phyloP scores from a whole-genome alignment of 2,329 filamentous ascomycete species.

The Dactylellina parvicollis region DNA sequence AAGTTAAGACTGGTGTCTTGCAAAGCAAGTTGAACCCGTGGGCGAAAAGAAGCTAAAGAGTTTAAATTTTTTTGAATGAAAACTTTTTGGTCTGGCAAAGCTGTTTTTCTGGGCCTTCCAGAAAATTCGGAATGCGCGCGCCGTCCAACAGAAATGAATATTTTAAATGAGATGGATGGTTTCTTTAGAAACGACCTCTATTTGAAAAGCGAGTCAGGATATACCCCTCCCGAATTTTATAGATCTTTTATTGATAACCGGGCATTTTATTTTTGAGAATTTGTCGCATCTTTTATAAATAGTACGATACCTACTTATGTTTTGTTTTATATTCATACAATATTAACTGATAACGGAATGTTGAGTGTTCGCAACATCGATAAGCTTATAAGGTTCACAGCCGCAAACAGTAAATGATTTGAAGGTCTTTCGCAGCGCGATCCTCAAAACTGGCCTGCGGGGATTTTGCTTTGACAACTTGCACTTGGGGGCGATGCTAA shows the following conservation, averaged over 20 bases:
- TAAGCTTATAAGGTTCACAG: too few species aligned
- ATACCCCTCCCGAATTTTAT: slow-evolving; percentile 1
- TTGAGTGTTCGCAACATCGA: too few species aligned
- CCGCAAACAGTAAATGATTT: too few species aligned
- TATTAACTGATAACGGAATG: too few species aligned
- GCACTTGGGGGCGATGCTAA: slow-evolving; percentile 14
- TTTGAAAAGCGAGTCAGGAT: slow-evolving; percentile 23
- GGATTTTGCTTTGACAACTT: slow-evolving; percentile 22
- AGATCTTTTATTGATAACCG: background rate
- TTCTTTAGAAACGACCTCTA: background rate
- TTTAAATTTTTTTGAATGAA: slow-evolving; percentile 2
- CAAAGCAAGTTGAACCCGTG: slow-evolving; percentile 54
- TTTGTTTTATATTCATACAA: too few species aligned
- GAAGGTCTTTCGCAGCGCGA: too few species aligned
- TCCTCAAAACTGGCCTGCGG: slow-evolving; percentile 19
- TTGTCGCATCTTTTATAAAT: background rate
- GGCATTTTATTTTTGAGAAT: background rate
- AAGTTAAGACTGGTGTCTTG: slow-evolving; percentile 54
- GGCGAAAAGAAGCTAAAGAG: slow-evolving; percentile 48
- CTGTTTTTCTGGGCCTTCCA: slow-evolving; percentile 10
- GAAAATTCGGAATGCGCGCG: slow-evolving; percentile 12
- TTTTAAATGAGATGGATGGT: slow-evolving; percentile 21
- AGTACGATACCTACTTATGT: too few species aligned
- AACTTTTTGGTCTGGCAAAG: slow-evolving; percentile 11
- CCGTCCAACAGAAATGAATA: slow-evolving; percentile 26